Evolutionary conservation across 208 protist species (phyloP), one percentile per base, ranked within the genome.

Genomic region (Trypanosomatidae sp.): DNA sequence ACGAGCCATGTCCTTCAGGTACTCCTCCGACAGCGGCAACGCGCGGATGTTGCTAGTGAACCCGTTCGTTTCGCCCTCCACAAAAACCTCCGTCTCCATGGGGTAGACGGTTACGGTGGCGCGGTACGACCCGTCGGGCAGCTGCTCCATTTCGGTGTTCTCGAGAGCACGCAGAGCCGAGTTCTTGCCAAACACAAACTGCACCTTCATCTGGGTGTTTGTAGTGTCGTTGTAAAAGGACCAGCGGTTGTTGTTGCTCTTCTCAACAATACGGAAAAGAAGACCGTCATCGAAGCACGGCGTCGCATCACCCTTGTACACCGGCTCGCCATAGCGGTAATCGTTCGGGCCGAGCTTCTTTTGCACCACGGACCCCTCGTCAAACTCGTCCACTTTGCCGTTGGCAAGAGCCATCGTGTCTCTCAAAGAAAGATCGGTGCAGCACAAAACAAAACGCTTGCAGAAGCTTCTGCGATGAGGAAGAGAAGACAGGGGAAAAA

Each of bases 151-250:
- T 43, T 79, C 60, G 6, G 89, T 91, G 75, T 93, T 93, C 43
- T 85, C 87, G 43, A 92, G 84, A 30, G 83, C 85, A 52, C 82
- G 84, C 69, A 95, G 69, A 3, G 76, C 59, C 19, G 84, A 93
- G 22, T 82, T 77, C 28, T 77, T 69, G 46, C 86, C 84, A 81
- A 96, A 96, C 22, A 67, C 83, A 55, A 93, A 89, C 77, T 90
- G 69, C 58, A 96, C 86, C 19, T 69, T 85, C 88, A 96, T 96
- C 75, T 94, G 71, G 17, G 66, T 90, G 71, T 90, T 84, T 30
- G 69, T 60, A 0, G 88, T 89, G 77, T 92, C 89, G 66, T 96
- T 96, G 83, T 96, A 96, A 55, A 96, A 96, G 39, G 85, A 92
- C 87, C 91, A 96, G 64, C 84, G 85, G 33, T 85, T 84, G 52